A percentile compares a stretch with the other conserved stretches of the same genome.
Conservation (phyloP, 371 early-diverging fungal species). For the Phascolomyces articulosus region DNA sequence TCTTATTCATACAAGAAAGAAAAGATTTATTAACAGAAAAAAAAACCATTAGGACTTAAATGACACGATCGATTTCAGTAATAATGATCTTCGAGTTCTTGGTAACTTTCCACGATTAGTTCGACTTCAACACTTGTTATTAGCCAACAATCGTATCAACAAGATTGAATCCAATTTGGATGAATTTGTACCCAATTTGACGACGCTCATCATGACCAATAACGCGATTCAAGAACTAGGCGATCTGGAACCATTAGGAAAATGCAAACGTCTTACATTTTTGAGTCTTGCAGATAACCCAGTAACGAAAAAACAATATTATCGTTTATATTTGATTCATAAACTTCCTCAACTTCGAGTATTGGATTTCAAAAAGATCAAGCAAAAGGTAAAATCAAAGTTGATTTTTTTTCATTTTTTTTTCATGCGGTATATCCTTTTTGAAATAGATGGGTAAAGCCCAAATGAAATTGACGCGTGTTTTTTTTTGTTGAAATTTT, state of each 20-base stretch:
- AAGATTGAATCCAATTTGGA: constrained; percentile 70
- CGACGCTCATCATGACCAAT: constrained; percentile 82
- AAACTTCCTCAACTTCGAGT: constrained; percentile 79
- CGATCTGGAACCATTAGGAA: constrained; percentile 77
- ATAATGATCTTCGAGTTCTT: constrained; percentile 86
- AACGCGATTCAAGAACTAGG: constrained; percentile 83
- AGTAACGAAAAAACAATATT: constrained; percentile 77
- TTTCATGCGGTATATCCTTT: too few relatives aligned
- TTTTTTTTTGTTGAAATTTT: too few relatives aligned
- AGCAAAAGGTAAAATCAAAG: background rate
- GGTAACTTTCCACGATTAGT: constrained; percentile 88
- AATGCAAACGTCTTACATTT: constrained; percentile 57
- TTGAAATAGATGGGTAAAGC: too few relatives aligned
- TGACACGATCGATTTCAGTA: constrained; percentile 91
- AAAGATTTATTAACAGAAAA: too few relatives aligned
- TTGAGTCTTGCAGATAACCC: constrained; percentile 88
- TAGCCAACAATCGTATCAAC: constrained; percentile 87
- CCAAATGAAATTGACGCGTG: too few relatives aligned
- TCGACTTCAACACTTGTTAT: constrained; percentile 78
- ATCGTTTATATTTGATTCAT: constrained; percentile 83
- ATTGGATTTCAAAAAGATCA: constrained; percentile 81
- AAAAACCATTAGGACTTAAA: constrained; percentile 86
- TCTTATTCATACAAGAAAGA: too few relatives aligned
- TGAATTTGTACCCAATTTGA: constrained; percentile 75
- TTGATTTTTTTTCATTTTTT: background rate